These are phyloP conservation scores for Bombardia bombarda DNA, from an alignment of 495 filamentous ascomycete genomes.

Conservation along the genomic window DNA sequence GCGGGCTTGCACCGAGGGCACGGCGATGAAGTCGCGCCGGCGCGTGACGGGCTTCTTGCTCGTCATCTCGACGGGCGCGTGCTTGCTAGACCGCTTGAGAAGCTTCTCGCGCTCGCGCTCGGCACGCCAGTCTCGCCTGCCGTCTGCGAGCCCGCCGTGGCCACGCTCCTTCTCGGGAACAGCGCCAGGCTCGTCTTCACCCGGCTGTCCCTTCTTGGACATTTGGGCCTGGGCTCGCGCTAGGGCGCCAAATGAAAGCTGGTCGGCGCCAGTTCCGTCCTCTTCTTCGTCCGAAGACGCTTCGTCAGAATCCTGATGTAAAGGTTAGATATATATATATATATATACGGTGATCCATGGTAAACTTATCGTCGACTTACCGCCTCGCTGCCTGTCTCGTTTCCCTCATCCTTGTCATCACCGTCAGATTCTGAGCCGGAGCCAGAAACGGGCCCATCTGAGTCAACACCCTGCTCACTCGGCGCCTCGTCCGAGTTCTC, in stretches of 20 bases:
- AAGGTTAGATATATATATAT: too few relatives aligned
- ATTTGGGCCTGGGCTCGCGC: slow-evolving; percentile 74
- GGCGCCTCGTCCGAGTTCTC: slow-evolving; percentile 21
- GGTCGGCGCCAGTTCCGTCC: slow-evolving; percentile 30
- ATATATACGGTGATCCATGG: too few relatives aligned
- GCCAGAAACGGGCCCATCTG: slow-evolving; percentile 17
- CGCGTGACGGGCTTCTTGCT: slow-evolving; percentile 78
- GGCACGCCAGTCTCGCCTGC: background rate
- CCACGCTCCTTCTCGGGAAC: background rate
- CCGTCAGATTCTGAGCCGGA: slow-evolving; percentile 22
- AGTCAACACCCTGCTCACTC: slow-evolving; percentile 28
- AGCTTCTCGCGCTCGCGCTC: slow-evolving; percentile 2
- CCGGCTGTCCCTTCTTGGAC: slow-evolving; percentile 14
- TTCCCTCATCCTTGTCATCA: slow-evolving; percentile 24
- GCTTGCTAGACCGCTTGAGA: slow-evolving; percentile 59
- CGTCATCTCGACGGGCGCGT: slow-evolving; percentile 74
- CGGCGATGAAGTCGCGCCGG: slow-evolving; percentile 58
- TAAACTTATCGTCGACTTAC: too few relatives aligned
- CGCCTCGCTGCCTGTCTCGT: slow-evolving; percentile 19
- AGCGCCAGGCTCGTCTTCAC: background rate
- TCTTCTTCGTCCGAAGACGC: slow-evolving; percentile 24
- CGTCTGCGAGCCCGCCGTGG: slow-evolving; percentile 3
- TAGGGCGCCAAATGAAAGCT: slow-evolving; percentile 79
- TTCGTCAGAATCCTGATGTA: slow-evolving; percentile 7
- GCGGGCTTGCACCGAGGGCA: slow-evolving; percentile 47